Evolutionary conservation across 202 grass and related monocot genomes (phyloP).

Genomic region (Setaria italica): DNA sequence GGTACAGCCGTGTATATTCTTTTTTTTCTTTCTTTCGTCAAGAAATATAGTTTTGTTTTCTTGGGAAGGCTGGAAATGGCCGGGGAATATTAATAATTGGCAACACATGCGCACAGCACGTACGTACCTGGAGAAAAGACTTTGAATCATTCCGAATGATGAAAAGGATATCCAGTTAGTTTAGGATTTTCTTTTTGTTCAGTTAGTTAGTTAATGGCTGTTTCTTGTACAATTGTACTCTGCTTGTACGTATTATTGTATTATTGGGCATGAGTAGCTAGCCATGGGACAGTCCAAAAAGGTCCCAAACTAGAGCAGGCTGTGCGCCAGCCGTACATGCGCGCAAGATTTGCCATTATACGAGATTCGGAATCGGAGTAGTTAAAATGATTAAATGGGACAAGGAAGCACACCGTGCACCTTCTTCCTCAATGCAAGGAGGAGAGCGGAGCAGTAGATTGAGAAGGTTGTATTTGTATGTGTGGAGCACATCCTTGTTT

Average conservation of each 20-base stretch:
- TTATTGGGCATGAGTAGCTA: constrained; percentile 20
- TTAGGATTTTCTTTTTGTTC: not conserved
- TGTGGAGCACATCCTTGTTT: no score
- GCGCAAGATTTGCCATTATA: constrained; percentile 4
- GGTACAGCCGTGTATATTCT: not conserved
- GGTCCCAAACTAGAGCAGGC: not conserved
- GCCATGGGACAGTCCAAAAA: constrained; percentile 40
- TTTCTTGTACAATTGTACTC: not conserved
- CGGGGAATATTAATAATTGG: constrained; percentile 30
- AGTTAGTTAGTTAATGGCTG: not conserved
- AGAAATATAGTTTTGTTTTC: not conserved
- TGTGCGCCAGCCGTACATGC: constrained; percentile 39
- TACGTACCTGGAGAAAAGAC: constrained; percentile 27
- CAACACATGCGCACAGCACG: constrained; percentile 10
- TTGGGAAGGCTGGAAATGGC: not conserved
- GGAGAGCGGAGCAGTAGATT: not conserved
- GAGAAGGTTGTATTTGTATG: not conserved
- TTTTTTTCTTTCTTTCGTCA: not conserved
- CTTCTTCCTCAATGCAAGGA: not conserved
- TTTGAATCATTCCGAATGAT: not conserved
- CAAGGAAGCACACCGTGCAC: constrained; percentile 39
- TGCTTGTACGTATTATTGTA: constrained; percentile 20
- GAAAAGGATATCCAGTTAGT: not conserved
- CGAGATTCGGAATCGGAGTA: not conserved
- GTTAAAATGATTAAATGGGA: constrained; percentile 46